Percentiles rank a stretch among this genome's conserved stretches.
Conservation (phyloP, 139 green algal genomes). For the Nannochloris sp. region DNA sequence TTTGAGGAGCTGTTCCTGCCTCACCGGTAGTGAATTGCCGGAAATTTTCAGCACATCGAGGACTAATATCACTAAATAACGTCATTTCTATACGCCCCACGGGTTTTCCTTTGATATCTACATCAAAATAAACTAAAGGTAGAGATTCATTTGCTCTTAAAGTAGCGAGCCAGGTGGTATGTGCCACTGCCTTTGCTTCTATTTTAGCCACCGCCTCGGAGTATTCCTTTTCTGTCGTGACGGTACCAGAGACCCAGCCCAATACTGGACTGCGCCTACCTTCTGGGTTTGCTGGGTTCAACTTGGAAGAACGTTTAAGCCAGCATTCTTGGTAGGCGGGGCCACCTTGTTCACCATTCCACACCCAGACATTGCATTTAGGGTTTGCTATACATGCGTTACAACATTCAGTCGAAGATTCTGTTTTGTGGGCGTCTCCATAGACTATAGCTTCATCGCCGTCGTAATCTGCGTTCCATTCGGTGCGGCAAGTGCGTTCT, state of each 20-base stretch:
- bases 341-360: background rate
- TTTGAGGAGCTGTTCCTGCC: background rate
- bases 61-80: constrained; percentile 29
- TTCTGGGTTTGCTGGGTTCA: constrained; percentile 6
- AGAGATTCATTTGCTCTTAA: constrained; percentile 16
- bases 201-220: background rate
- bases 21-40: constrained; percentile 10
- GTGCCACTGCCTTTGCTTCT: background rate
- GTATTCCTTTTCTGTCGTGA: constrained; percentile 23
- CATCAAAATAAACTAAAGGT: constrained; percentile 40
- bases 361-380: constrained; percentile 26
- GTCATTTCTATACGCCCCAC: constrained; percentile 34
- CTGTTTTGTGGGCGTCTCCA: background rate
- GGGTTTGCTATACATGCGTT: constrained; percentile 1
- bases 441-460: constrained; percentile 2
- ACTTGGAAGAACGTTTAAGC: constrained; percentile 20
- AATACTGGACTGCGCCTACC: constrained; percentile 9
- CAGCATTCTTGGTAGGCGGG: constrained; percentile 19
- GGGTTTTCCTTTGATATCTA: constrained; percentile 25
- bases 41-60: constrained; percentile 50
- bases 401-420: constrained; percentile 16
- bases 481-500: background rate
- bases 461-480: constrained; percentile 23
- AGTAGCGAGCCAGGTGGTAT: background rate
- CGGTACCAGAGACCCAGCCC: constrained; percentile 41